Evolutionary conservation across 2,329 filamentous ascomycete genomes (phyloP), one percentile per base, ranked within the genome.

Genomic region (Fonsecaea nubica): DNA sequence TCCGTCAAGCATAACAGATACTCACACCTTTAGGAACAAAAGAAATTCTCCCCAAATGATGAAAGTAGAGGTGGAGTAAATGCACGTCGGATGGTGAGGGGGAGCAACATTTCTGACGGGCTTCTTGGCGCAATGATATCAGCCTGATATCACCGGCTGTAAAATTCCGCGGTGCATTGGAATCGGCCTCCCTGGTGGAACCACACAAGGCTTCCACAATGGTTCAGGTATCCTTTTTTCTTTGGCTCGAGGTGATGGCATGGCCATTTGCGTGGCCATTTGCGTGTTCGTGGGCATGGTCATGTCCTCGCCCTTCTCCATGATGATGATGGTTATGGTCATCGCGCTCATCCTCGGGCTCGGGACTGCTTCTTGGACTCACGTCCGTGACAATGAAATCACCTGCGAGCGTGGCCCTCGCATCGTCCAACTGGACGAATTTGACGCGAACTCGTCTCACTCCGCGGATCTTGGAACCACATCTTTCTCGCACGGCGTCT

Each of bases 381-480:
- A 90, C 81, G 69, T 90, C 85, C 2, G 86, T 86, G 1, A 85
- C 79, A 69, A 93, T 91, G 74, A 93, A 93, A 77, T 98, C 93
- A 76, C 96, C 91, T 67, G 91, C 89, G 73, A 89, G 85, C 63
- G 86, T 83, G 48, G 81, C 81, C 35, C 82, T 78, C 12, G 81
- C 78, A 33, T 84, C 83, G 18, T 91, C 89, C 72, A 87, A 87
- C 42, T 90, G 86, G 35, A 95, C 87, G 76, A 98, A 98, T 50
- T 93, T 89, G 59, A 98, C 86, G 68, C 91, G 90, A 38, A 99
- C 86, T 69, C 91, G 87, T 77, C 92, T 89, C 45, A 95, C 92
- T 0, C 95, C 94, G 67, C 92, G 87, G 13, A 97, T 91, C 72
- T 90, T 91, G 68, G 84, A 82, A 33, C 92, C 92, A 32, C 97